Base-by-base conservation (phyloP, 805 yeast species). In the Brettanomyces naardenensis region DNA sequence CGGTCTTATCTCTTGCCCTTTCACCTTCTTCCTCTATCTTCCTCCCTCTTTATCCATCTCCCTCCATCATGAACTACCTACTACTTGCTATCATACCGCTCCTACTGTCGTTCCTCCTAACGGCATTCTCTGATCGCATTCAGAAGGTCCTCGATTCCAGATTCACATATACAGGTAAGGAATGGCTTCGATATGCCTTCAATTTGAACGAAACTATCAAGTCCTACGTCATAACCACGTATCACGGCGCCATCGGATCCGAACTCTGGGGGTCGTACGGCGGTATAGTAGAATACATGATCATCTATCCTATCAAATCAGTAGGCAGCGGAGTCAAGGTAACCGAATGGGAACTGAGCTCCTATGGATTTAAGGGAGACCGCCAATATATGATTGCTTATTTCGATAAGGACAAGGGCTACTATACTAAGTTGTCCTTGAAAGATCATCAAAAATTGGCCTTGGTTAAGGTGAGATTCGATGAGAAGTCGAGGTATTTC, bases 241-340 rank as follows among this genome's bases (percentile, higher is more conserved):
- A 28, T 25, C 15, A 36, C 22, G 13, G 15, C 14, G 4, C 29
- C 9, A 21, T n/a, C 14, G 33, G 34, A 7, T 29, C 25, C 10
- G 13, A 36, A 17, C 28, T 39, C 3, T 23, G 27, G 10, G 57
- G 55, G 4, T 41, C 37, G 6, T 26, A 46, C 31, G 58, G 55
- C 13, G 58, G 60, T 6, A 25, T 11, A 2, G 41, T 58, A n/a
- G 51, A 52, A 20, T 33, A 47, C 32, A 35, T 56, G 39, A 38
- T 51, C 4, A 41, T 58, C 4, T 58, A 55, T 35, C 62, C 62
- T 1, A 52, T 58, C 34, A 58, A 58, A 33, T 47, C 58, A 3
- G 51, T 48, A 5, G 42, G 51, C 13, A 47, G 34, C 10, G 61
- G 61, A 3, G 21, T 54, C 14, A 43, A 40, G 17, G 55, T 52